Evolutionary conservation across 2,329 filamentous ascomycete species (phyloP).

Genomic region (Alternaria sp.): DNA sequence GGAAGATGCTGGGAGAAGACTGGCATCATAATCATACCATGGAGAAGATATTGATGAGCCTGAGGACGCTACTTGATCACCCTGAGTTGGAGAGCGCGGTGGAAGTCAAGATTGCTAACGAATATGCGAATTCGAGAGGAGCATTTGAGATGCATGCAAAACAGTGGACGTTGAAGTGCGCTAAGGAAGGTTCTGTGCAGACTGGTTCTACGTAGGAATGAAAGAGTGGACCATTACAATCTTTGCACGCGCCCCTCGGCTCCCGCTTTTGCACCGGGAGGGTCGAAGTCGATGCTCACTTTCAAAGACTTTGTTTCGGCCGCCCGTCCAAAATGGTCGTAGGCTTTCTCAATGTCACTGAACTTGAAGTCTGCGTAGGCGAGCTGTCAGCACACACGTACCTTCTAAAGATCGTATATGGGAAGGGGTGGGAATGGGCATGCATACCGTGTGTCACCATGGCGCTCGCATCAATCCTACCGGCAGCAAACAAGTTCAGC

Average conservation of each 20-base stretch:
- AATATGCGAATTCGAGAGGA: not conserved
- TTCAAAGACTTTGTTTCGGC: constrained; percentile 57
- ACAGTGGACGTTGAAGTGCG: constrained; percentile 10
- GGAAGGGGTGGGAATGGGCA: constrained; percentile 50
- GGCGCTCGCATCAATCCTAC: constrained; percentile 59
- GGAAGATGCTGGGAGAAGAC: not conserved
- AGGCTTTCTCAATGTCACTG: constrained; percentile 56
- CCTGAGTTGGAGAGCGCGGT: constrained; percentile 10
- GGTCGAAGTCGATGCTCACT: constrained; percentile 52
- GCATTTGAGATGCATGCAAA: not conserved
- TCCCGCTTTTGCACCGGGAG: not conserved
- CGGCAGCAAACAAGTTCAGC: constrained; percentile 56
- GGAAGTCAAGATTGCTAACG: constrained; percentile 4
- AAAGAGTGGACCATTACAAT: not conserved
- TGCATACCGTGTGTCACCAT: constrained; percentile 62
- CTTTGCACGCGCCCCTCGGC: not conserved
- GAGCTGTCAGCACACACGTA: constrained; percentile 53
- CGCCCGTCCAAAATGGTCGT: constrained; percentile 55
- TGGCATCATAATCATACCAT: constrained; percentile 8
- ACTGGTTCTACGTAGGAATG: not conserved
- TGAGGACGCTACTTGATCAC: constrained; percentile 7
- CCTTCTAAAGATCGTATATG: not conserved
- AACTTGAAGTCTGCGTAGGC: constrained; percentile 59
- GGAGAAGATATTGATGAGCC: constrained; percentile 6
- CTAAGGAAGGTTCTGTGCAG: not conserved